phyloP scores from a whole-genome alignment of 768 basidiomycete genomes.

The Lentinus tigrinus region DNA sequence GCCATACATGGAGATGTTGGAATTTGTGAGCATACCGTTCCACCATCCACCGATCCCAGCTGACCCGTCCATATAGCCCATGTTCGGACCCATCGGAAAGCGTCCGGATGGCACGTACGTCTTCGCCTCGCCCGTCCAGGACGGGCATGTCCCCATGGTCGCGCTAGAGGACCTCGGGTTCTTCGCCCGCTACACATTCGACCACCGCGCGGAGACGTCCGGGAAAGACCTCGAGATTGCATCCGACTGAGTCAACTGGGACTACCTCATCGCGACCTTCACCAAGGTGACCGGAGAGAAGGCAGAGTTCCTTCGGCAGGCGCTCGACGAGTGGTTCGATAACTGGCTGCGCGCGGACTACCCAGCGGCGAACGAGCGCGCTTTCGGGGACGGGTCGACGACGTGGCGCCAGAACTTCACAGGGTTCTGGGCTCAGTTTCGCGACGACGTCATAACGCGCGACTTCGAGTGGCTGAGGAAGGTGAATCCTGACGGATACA shows the following conservation, averaged over 20 bases:
- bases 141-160: slow-evolving; percentile 26
- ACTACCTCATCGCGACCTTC: slow-evolving; percentile 24
- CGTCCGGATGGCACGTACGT: slow-evolving; percentile 30
- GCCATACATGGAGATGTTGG: slow-evolving; percentile 21
- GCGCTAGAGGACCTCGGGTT: slow-evolving; percentile 33
- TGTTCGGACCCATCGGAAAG: slow-evolving; percentile 23
- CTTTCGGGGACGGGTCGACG: not conserved
- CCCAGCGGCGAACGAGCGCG: slow-evolving; percentile 2
- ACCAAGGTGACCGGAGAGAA: slow-evolving; percentile 6
- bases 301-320: slow-evolving; percentile 1
- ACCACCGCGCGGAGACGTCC: slow-evolving; percentile 25
- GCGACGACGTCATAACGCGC: slow-evolving; percentile 35
- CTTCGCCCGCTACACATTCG: slow-evolving; percentile 31
- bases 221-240: slow-evolving; percentile 28
- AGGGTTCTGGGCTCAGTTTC: slow-evolving; percentile 25
- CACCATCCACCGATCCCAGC: not conserved
- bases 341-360: not conserved
- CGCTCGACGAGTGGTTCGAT: slow-evolving; percentile 9
- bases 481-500: slow-evolving; percentile 35
- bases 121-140: slow-evolving; percentile 26
- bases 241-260: slow-evolving; percentile 24
- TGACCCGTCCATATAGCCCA: not conserved
- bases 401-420: slow-evolving; percentile 36
- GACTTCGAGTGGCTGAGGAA: slow-evolving; percentile 43
- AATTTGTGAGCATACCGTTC: not conserved